These are phyloP conservation scores for Annulohypoxylon truncatum DNA, from an alignment of 2,329 filamentous ascomycete genomes.

Conservation along the genomic window DNA sequence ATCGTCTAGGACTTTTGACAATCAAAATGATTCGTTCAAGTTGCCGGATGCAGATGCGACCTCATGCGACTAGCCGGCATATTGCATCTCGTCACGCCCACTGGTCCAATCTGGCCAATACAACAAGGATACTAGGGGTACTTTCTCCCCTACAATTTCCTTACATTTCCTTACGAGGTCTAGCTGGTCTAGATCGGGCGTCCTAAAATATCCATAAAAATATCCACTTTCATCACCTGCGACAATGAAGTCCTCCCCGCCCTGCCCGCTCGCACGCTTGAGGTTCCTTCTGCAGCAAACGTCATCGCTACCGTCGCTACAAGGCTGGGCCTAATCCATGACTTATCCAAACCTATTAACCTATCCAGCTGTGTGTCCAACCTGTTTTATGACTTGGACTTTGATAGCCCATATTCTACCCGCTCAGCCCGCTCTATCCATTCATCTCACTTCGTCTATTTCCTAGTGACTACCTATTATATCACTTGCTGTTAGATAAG, in stretches of 20 bases:
- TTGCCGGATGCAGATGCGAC: not conserved
- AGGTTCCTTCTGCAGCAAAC: constrained; percentile 34
- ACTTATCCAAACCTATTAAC: constrained; percentile 1
- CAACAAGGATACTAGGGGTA: constrained; percentile 8
- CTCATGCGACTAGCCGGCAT: constrained; percentile 18
- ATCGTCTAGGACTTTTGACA: not conserved
- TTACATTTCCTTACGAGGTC: constrained; percentile 29
- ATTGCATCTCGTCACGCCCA: constrained; percentile 17
- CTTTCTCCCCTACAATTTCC: not conserved
- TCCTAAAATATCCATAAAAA: constrained; percentile 5
- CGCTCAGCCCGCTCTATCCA: not conserved
- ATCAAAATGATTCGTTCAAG: not conserved
- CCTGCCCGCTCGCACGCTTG: constrained; percentile 16
- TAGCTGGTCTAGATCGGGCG: constrained; percentile 20
- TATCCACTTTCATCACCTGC: constrained; percentile 24
- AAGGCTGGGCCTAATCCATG: constrained; percentile 29
- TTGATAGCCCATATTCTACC: not conserved
- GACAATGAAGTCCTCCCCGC: constrained; percentile 32
- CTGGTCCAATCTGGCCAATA: not conserved
- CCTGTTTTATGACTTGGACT: constrained; percentile 2
- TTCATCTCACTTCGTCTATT: not conserved
- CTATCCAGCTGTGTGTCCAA: not conserved
- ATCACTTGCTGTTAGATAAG: not conserved
- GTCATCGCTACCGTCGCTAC: constrained; percentile 41
- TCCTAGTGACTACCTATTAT: not conserved